Evolutionary conservation across 2,329 filamentous ascomycete species (phyloP).

Genomic region (Aspergillus fijiensis): DNA sequence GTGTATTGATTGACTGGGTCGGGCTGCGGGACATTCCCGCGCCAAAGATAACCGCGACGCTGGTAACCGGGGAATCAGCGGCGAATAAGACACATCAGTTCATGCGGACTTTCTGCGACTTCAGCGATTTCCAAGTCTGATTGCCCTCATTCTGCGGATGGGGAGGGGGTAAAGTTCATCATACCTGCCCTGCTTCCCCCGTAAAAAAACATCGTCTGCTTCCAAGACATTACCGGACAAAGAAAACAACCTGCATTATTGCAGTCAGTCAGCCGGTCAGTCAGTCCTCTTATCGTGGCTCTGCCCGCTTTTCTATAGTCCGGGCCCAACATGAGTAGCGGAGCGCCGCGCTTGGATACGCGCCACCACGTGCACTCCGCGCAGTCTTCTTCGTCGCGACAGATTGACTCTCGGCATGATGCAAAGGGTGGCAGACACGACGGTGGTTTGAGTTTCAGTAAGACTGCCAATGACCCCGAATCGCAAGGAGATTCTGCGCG

Average conservation of each 20-base stretch:
- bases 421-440: conserved; percentile 9
- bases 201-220: too few relatives aligned
- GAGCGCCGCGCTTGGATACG: conserved; percentile 15
- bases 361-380: conserved; percentile 21
- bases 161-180: not conserved
- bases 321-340: conserved; percentile 12
- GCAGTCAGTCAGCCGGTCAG: too few relatives aligned
- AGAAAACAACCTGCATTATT: too few relatives aligned
- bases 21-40: conserved; percentile 15
- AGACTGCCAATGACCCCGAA: not conserved
- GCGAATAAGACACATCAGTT: too few relatives aligned
- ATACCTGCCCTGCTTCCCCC: too few relatives aligned
- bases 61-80: conserved; percentile 6
- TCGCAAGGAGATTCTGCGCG: not conserved
- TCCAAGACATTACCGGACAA: too few relatives aligned
- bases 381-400: conserved; percentile 20
- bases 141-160: not conserved
- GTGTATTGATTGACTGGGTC: too few relatives aligned
- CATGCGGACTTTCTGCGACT: not conserved
- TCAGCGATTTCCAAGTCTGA: not conserved
- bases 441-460: conserved; percentile 9
- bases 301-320: not conserved
- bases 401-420: conserved; percentile 19
- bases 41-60: conserved; percentile 10
- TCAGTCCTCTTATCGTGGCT: not conserved